These are phyloP conservation scores for Colletotrichum sojae DNA, from an alignment of 2,329 filamentous ascomycete genomes.

Conservation along the genomic window DNA sequence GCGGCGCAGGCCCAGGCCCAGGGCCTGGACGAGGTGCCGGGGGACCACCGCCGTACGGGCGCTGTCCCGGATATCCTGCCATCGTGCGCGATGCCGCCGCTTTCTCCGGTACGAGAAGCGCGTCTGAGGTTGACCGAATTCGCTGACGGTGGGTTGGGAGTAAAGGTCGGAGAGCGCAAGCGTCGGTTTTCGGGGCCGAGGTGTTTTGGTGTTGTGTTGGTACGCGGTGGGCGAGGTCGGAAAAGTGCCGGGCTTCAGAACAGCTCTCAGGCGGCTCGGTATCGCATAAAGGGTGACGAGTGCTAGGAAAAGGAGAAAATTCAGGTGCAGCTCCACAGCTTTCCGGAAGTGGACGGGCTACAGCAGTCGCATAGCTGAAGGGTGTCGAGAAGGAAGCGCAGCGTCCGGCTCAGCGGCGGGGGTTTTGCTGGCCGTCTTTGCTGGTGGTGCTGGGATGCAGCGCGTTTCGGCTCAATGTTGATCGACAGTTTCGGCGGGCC, in stretches of 20 bases:
- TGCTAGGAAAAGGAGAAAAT: slow-evolving; percentile 31
- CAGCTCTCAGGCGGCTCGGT: slow-evolving; percentile 25
- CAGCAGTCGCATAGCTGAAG: slow-evolving; percentile 31
- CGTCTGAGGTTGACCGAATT: background rate
- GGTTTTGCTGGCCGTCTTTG: slow-evolving; percentile 2
- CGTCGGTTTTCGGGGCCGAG: background rate
- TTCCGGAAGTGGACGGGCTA: slow-evolving; percentile 36
- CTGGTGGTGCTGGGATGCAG: slow-evolving; percentile 33
- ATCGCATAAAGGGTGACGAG: slow-evolving; percentile 23
- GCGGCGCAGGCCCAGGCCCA: slow-evolving; percentile 40
- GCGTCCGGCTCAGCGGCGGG: slow-evolving; percentile 24
- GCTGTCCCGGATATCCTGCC: slow-evolving; percentile 57
- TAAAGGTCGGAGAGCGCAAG: background rate
- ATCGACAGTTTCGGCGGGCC: slow-evolving; percentile 56
- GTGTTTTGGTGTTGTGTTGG: slow-evolving; percentile 1
- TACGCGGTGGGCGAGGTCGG: slow-evolving; percentile 23
- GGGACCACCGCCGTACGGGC: slow-evolving; percentile 62
- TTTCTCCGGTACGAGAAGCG: slow-evolving; percentile 13
- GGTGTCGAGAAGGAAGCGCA: slow-evolving; percentile 6
- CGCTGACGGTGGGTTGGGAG: slow-evolving; percentile 6
- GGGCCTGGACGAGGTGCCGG: slow-evolving; percentile 58
- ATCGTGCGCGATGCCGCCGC: slow-evolving; percentile 29
- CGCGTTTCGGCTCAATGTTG: slow-evolving; percentile 55
- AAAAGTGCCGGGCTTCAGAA: slow-evolving; percentile 20
- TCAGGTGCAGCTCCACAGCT: slow-evolving; percentile 39